Conservation (phyloP, 2,329 filamentous ascomycete species). For the Verticillium longisporum region DNA sequence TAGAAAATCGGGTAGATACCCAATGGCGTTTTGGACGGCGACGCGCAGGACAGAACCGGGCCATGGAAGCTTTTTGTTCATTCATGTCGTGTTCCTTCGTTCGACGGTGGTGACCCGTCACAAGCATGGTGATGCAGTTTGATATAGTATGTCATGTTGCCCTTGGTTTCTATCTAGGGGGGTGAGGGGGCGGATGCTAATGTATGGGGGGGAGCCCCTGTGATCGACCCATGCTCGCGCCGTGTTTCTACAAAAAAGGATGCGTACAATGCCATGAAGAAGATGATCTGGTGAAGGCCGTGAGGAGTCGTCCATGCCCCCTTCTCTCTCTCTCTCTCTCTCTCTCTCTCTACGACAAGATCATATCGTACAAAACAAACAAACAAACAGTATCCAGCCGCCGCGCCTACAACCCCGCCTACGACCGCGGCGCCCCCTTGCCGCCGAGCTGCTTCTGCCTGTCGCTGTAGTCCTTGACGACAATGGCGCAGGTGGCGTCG, state of each 20-base stretch:
- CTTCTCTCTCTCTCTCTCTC: not conserved
- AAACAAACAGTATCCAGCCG: no score
- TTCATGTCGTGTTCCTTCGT: not conserved
- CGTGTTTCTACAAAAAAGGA: not conserved
- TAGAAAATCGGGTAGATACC: not conserved
- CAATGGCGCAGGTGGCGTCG: slow-evolving; percentile 75
- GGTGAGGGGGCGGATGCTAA: not conserved
- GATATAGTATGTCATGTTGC: not conserved
- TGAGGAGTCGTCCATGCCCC: not conserved
- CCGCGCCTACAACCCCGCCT: not conserved
- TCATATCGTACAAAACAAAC: not conserved
- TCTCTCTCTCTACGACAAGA: not conserved
- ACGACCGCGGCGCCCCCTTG: slow-evolving; percentile 17
- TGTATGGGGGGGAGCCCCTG: not conserved
- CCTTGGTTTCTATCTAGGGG: not conserved
- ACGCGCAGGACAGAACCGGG: not conserved
- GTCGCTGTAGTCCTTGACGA: slow-evolving; percentile 72
- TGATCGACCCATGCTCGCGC: not conserved
- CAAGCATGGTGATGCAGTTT: no score
- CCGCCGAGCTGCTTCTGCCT: slow-evolving; percentile 51
- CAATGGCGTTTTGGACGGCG: not conserved
- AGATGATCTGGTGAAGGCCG: not conserved
- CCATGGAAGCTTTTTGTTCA: not conserved
- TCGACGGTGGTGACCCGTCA: not conserved
- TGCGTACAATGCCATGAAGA: not conserved